Base-by-base conservation (phyloP, 106 monocot genomes). In the Dendrobium catenatum region DNA sequence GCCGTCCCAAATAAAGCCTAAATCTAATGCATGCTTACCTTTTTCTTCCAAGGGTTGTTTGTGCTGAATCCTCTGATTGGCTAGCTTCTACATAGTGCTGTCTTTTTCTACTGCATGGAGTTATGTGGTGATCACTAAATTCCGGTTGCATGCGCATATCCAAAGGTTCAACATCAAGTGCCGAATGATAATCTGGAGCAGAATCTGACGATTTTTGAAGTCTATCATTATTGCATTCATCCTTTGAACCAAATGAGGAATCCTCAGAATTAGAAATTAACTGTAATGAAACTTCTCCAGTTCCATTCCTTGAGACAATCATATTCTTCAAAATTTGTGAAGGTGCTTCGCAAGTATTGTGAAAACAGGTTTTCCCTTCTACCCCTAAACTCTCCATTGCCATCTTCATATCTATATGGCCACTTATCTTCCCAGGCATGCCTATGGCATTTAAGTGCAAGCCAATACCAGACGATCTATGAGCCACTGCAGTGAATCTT, bases 381-480 rank as follows among this genome's bases (percentile, higher is more conserved):
- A 42, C 1, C 27, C n/a, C 64, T 77, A 77, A 31, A 64, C 84
- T 78, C 31, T 76, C 66, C 81, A 48, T 74, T 29, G 24, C 43
- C 55, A 75, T 22, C 46, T 86, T 79, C 78, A 80, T 64, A 31
- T 81, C 82, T 40, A 33, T 17, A 29, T 64, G 41, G 44, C 56
- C 43, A 61, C 72, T 79, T 11, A 51, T 77, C 19, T 80, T 18
- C 56, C 77, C 55, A 72, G 80, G n/a, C 78, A 55, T 82, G 80
- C 81, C 89, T 76, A 89, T 43, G 55, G 83, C 87, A 66, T 92
- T 92, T 72, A 92, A 76, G 80, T 92, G 91, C 77, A 92, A 80
- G 51, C 89, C 91, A 84, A 89, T 92, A 47, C 89, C 89, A 79
- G 70, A 83, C 84, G 89, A 77, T 75, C 80, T 85, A 66, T 70